Conservation (phyloP, 257 asterid species). For the Solanum tarijense region DNA sequence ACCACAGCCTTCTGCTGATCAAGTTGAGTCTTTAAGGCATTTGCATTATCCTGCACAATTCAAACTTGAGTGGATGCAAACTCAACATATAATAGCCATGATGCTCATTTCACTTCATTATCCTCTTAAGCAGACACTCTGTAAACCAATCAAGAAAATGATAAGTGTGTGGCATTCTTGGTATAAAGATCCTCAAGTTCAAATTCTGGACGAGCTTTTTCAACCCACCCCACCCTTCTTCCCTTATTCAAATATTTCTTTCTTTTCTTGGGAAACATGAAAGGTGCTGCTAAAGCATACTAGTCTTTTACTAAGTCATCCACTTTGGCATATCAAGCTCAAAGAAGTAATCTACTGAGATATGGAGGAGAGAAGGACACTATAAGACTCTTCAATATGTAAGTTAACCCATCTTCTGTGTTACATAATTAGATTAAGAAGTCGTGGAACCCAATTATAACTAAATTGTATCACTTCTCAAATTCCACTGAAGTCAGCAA, state of each 20-base stretch:
- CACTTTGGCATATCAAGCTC: neutral
- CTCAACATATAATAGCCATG: neutral
- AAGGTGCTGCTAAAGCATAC: neutral
- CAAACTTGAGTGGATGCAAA: neutral
- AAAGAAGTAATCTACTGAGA: neutral
- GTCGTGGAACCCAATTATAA: neutral
- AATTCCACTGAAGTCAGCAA: neutral
- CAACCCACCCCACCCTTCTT: neutral
- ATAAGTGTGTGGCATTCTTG: neutral
- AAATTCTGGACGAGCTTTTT: neutral
- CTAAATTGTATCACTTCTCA: neutral
- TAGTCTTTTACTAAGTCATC: neutral
- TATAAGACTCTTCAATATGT: neutral
- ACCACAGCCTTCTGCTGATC: constrained; percentile 84
- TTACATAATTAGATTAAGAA: neutral
- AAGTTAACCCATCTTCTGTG: neutral
- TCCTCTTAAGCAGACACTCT: neutral
- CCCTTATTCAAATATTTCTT: neutral
- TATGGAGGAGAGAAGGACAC: neutral
- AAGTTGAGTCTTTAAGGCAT: constrained; percentile 74
- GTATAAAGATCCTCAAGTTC: neutral
- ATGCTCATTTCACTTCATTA: neutral
- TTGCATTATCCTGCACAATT: constrained; percentile 74
- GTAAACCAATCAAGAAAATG: neutral
- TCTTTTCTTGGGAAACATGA: neutral